A percentile compares a stretch with the other conserved stretches of the same genome.
phyloP scores from a whole-genome alignment of 164 flowering plant genomes.

The Macadamia integrifolia region DNA sequence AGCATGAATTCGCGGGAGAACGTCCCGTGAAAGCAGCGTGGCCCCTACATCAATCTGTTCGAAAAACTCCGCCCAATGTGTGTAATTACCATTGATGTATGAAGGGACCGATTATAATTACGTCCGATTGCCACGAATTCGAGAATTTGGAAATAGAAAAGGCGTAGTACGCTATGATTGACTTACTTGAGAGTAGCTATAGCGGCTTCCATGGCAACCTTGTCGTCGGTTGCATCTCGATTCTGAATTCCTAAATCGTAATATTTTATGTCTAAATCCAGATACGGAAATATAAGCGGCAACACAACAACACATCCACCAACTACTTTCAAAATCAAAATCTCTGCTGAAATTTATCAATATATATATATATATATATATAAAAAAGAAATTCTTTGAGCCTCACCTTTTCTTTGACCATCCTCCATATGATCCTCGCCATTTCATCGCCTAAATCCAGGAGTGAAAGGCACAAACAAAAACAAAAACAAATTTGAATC shows the following conservation, averaged over 20 bases:
- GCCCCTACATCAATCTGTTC: too few species aligned
- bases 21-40: too few species aligned
- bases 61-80: too few species aligned
- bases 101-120: too few species aligned
- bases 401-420: slow-evolving; percentile 83
- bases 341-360: neutral
- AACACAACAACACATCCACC: neutral
- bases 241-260: slow-evolving; percentile 85
- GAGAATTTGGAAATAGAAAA: neutral
- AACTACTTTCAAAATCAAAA: neutral
- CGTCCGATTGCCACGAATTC: too few species aligned
- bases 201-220: slow-evolving; percentile 94
- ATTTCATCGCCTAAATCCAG: slow-evolving; percentile 79
- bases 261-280: slow-evolving; percentile 93
- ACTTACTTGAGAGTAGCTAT: slow-evolving; percentile 95
- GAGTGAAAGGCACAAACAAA: too few species aligned
- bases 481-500: too few species aligned
- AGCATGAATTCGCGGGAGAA: too few species aligned
- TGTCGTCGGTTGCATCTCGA: slow-evolving; percentile 96
- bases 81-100: too few species aligned
- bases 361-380: too few species aligned
- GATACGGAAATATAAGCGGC: slow-evolving; percentile 87
- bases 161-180: neutral
- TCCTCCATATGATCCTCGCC: slow-evolving; percentile 83
- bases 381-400: too few species aligned